These are phyloP conservation scores for Buddleja alternifolia DNA, from an alignment of 257 asterid species.

Conservation along the genomic window DNA sequence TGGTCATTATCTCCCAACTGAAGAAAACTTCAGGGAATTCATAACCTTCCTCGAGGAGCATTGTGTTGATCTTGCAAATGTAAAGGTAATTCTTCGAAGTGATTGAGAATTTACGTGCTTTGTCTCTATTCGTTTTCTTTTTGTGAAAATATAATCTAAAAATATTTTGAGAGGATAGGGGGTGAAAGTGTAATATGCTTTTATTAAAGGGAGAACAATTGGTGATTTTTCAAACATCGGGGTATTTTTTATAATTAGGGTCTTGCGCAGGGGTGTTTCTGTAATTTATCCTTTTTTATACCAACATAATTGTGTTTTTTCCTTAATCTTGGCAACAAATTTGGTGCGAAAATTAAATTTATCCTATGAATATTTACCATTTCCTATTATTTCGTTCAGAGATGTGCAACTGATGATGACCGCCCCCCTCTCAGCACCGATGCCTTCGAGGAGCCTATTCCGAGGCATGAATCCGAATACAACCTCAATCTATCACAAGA, in stretches of 20 bases:
- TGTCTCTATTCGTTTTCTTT: too few species aligned
- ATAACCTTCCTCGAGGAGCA: slow-evolving; percentile 83
- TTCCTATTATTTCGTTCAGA: slow-evolving; percentile 46
- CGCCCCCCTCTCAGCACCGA: slow-evolving; percentile 40
- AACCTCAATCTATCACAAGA: slow-evolving; percentile 35
- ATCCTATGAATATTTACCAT: slow-evolving; percentile 21
- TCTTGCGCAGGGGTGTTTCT: too few species aligned
- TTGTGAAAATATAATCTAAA: neutral
- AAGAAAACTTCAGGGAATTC: slow-evolving; percentile 86
- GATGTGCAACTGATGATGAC: slow-evolving; percentile 82
- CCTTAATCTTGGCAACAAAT: neutral
- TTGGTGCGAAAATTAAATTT: neutral
- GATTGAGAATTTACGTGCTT: too few species aligned
- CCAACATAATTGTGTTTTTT: neutral
- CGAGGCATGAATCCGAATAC: slow-evolving; percentile 22
- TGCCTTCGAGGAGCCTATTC: slow-evolving; percentile 37
- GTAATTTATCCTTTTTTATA: too few species aligned
- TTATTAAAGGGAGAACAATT: too few species aligned
- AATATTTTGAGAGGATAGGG: too few species aligned
- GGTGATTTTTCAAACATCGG: too few species aligned
- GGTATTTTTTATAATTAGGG: too few species aligned
- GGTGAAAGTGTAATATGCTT: too few species aligned
- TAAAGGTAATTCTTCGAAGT: slow-evolving; percentile 52
- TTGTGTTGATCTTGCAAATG: slow-evolving; percentile 69
- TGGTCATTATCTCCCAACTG: slow-evolving; percentile 94